A percentile compares a stretch with the other conserved stretches of the same genome.
phyloP scores from a whole-genome alignment of 345 rosid species.

The Citrus maxima region DNA sequence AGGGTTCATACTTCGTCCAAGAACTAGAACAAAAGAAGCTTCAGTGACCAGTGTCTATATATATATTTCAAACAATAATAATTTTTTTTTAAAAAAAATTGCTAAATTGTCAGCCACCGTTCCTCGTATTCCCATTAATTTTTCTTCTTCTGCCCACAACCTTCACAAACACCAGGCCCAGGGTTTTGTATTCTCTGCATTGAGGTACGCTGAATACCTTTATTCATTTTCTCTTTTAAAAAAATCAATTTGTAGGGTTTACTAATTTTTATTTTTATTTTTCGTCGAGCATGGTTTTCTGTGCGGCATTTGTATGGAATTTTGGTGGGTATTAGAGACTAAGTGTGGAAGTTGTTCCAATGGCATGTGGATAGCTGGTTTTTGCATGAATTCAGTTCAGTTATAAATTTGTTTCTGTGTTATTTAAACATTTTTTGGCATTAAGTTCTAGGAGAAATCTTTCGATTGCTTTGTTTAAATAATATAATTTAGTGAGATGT shows the following conservation, averaged over 20 bases:
- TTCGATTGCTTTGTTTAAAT: not conserved
- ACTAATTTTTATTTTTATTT: not conserved
- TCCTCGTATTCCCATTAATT: not conserved
- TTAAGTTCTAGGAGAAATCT: not conserved
- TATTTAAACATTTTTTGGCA: not conserved
- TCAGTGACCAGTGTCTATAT: not conserved
- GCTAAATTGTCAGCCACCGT: not conserved
- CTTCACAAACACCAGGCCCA: not conserved
- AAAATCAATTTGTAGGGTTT: not conserved
- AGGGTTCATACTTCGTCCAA: not conserved
- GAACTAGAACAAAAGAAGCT: not conserved
- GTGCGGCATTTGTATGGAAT: not conserved
- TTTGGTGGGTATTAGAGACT: not conserved
- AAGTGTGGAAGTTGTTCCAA: not conserved
- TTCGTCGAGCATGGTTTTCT: not conserved
- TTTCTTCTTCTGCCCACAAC: not conserved
- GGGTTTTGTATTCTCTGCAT: not conserved
- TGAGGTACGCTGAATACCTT: not conserved
- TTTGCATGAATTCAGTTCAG: not conserved
- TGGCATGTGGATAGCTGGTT: not conserved
- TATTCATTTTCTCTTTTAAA: not conserved
- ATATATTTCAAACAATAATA: not conserved
- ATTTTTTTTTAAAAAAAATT: not conserved
- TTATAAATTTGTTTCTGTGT: not conserved
- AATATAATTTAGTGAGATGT: not conserved